These are phyloP conservation scores for Fremontodendron californicum DNA, from an alignment of 345 rosid species.

Conservation along the genomic window DNA sequence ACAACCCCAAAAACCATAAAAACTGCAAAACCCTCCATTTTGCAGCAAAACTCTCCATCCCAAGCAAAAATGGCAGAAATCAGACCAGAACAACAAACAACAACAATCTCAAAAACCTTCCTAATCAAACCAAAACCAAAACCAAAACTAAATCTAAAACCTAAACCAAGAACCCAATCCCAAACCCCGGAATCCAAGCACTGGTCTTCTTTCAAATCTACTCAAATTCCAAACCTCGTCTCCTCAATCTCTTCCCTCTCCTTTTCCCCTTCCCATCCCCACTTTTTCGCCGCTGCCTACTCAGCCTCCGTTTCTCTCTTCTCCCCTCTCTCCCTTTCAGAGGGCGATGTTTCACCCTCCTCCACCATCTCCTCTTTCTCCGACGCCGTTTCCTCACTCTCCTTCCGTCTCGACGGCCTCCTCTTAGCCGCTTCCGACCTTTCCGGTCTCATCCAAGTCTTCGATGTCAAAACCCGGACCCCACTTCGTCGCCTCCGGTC, in stretches of 20 bases:
- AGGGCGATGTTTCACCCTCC: constrained; percentile 11
- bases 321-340: constrained; percentile 41
- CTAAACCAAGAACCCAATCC: constrained; percentile 49
- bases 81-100: neutral
- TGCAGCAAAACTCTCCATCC: neutral
- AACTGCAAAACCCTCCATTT: neutral
- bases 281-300: constrained; percentile 64
- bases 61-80: neutral
- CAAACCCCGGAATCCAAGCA: constrained; percentile 74
- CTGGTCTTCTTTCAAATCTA: constrained; percentile 84
- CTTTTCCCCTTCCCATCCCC: constrained; percentile 59
- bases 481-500: constrained; percentile 82
- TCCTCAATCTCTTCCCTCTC: constrained; percentile 56
- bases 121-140: constrained; percentile 58
- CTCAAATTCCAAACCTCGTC: constrained; percentile 40
- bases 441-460: constrained; percentile 68
- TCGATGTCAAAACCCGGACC: constrained; percentile 61
- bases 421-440: constrained; percentile 83
- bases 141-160: constrained; percentile 35
- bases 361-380: constrained; percentile 53
- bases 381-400: constrained; percentile 73
- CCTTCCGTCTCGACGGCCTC: constrained; percentile 79
- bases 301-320: constrained; percentile 65
- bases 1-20: neutral
- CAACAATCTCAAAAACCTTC: constrained; percentile 38